phyloP scores from a whole-genome alignment of 192 early-diverging fungal species.

The Chytriomyces hyalinus region DNA sequence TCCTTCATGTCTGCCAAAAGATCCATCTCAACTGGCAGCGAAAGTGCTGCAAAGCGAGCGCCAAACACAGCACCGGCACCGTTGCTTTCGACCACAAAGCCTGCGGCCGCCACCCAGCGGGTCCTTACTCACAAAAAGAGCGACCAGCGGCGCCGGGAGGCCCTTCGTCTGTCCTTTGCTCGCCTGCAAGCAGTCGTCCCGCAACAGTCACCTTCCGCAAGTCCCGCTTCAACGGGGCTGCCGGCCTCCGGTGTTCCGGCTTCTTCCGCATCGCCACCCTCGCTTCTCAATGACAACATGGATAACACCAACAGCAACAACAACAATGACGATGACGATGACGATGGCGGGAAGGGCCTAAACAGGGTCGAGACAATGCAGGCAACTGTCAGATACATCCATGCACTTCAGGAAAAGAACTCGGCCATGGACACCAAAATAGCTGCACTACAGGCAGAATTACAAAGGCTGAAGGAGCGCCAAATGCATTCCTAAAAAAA shows the following conservation, averaged over 20 bases:
- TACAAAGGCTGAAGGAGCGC: constrained; percentile 1
- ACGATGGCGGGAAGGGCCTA: background rate
- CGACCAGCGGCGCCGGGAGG: constrained; percentile 27
- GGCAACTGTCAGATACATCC: constrained; percentile 8
- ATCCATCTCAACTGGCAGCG: too few species aligned
- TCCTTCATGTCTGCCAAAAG: too few species aligned
- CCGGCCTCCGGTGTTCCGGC: background rate
- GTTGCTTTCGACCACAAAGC: too few species aligned
- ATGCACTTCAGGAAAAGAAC: constrained; percentile 20
- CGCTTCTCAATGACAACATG: background rate
- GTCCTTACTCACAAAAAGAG: constrained; percentile 11
- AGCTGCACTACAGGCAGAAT: background rate
- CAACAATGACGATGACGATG: constrained; percentile 18
- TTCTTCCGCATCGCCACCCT: background rate
- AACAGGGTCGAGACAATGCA: constrained; percentile 30
- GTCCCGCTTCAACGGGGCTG: background rate
- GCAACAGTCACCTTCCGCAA: background rate
- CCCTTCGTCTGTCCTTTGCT: constrained; percentile 12
- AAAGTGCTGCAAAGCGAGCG: too few species aligned
- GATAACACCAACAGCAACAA: too few species aligned
- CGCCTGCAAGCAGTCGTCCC: constrained; percentile 12
- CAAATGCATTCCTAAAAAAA: background rate
- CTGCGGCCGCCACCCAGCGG: too few species aligned
- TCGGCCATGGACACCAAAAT: background rate
- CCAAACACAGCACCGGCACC: too few species aligned